Evolutionary conservation across 768 basidiomycete species (phyloP), one percentile per base, ranked within the genome.

Genomic region (Kwoniella shandongensis): DNA sequence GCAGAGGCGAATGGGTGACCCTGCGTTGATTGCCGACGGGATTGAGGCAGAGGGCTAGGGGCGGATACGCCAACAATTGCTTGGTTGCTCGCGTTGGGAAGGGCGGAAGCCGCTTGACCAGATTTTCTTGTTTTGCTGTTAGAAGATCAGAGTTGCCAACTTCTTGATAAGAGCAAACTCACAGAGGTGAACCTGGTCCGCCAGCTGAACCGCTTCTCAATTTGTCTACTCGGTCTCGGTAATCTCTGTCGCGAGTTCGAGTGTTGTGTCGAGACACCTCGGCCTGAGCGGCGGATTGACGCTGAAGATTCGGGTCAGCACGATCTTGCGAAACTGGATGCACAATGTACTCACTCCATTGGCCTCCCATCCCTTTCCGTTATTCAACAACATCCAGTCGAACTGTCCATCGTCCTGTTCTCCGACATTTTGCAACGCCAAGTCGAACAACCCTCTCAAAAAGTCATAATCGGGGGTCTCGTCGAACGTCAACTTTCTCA

Each of bases 401-500:
- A 89, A 98, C 29, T 91, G 82, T 18, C 88, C 88, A 78, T 98
- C 96, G 63, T 99, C 96, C 23, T 86, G 76, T 67, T 98, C 96
- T 57, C 85, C 86, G 64, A 85, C 88, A 74, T 85, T 90, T 81
- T 92, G 92, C 79, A 98, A 81, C 46, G 96, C 87, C 76, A 97
- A 97, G 54, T 86, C 82, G 76, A 98, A 97, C 51, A 99, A 80
- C 67, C 97, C 96, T 59, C 93, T 84, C 70, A 99, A 78, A 79
- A 99, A 99, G 73, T 98, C 93, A 75, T 99, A 99, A 79, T 99
- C 96, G 39, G 96, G 96, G 20, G 92, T 89, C 79, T 99, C 96
- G 75, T 98, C 96, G 77, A 99, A 99, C 13, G 94, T 96, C 63
- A 99, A 85, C 76, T 97, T 99, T 61, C 96, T 87, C 61, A 98